Conservation (phyloP, 768 basidiomycete species). For the Russula lepida region DNA sequence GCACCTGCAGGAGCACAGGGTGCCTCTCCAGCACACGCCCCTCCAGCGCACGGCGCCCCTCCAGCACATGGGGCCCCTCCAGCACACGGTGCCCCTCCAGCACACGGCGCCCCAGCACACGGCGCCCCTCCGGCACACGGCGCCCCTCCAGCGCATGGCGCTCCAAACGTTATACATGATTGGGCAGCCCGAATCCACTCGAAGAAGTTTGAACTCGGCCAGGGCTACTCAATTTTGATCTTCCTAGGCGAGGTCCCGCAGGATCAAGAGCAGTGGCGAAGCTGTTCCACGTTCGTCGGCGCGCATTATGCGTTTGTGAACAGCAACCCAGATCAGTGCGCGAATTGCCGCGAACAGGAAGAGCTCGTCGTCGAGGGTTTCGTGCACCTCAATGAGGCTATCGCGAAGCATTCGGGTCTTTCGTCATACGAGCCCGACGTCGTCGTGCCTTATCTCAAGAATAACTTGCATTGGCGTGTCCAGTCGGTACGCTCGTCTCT, state of each 20-base stretch:
- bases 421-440: constrained; percentile 31
- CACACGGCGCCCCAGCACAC: too few relatives aligned
- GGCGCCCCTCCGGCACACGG: too few relatives aligned
- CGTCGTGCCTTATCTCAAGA: constrained; percentile 35
- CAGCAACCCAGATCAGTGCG: constrained; percentile 29
- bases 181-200: constrained; percentile 38
- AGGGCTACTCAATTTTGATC: constrained; percentile 38
- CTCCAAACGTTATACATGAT: constrained; percentile 23
- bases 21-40: too few relatives aligned
- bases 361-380: constrained; percentile 34
- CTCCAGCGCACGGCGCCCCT: neutral
- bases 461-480: constrained; percentile 36
- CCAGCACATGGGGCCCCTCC: neutral
- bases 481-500: constrained; percentile 29
- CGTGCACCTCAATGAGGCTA: constrained; percentile 35
- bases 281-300: constrained; percentile 34
- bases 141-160: neutral
- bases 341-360: constrained; percentile 31
- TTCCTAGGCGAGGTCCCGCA: constrained; percentile 39
- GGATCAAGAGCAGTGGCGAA: constrained; percentile 33
- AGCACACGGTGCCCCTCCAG: neutral
- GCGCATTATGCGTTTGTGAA: constrained; percentile 38
- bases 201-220: constrained; percentile 37
- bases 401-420: constrained; percentile 25
- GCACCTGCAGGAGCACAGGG: too few relatives aligned